Evolutionary conservation across 176 grass and related monocot genomes (phyloP).

Genomic region (Otatea glauca): DNA sequence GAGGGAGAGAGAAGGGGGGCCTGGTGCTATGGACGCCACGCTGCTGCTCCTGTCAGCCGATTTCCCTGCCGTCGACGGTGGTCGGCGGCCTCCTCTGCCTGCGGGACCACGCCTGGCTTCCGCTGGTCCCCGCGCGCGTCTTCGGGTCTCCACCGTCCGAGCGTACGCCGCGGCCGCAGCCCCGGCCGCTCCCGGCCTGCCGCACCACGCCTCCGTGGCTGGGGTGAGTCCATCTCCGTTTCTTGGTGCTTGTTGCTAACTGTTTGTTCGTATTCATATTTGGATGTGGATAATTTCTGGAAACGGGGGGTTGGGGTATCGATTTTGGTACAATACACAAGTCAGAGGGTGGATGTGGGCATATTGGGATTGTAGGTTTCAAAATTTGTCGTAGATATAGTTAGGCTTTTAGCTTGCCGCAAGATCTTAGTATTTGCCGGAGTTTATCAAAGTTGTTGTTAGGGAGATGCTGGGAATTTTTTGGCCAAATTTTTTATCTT

Average conservation of each 20-base stretch:
- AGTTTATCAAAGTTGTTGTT: neutral
- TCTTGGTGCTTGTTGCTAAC: neutral
- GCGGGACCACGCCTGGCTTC: neutral
- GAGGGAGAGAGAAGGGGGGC: neutral
- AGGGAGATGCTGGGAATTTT: neutral
- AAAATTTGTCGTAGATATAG: neutral
- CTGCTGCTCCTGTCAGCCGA: neutral
- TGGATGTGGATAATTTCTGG: neutral
- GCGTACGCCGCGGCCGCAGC: neutral
- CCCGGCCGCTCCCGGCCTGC: constrained; percentile 20
- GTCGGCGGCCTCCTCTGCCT: neutral
- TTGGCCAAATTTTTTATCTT: neutral
- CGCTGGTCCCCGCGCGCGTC: neutral
- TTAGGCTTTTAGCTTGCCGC: neutral
- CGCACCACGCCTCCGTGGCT: constrained; percentile 16
- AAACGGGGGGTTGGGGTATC: neutral
- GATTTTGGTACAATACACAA: neutral
- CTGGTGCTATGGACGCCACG: constrained; percentile 1
- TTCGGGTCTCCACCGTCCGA: neutral
- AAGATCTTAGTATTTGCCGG: neutral
- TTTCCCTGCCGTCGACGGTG: neutral
- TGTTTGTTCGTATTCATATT: neutral
- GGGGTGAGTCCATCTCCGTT: constrained; percentile 6
- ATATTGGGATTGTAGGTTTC: constrained; percentile 9
- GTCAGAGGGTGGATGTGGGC: constrained; percentile 3